Evolutionary conservation across 805 yeast genomes (phyloP).

Genomic region (Barnettozyma vustinii): DNA sequence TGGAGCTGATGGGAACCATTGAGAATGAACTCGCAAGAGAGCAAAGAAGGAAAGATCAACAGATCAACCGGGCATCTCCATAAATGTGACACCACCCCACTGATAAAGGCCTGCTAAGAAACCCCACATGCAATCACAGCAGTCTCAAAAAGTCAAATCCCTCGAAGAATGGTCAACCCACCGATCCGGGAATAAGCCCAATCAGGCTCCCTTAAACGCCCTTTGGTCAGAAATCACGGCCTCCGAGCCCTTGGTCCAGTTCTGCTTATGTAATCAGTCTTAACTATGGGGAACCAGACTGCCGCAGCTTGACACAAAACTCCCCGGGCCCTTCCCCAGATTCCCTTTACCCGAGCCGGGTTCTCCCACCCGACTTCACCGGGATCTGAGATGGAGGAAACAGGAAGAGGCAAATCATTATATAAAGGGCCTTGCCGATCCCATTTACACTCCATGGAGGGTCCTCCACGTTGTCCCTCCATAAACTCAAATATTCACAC

Average conservation of each 20-base stretch:
- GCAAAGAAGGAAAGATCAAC: too few species aligned
- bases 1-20: too few species aligned
- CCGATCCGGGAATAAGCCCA: neutral
- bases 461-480: too few species aligned
- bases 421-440: neutral
- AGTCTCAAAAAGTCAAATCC: too few species aligned
- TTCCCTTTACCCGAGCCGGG: constrained; percentile 6
- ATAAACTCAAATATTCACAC: neutral
- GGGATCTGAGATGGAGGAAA: neutral
- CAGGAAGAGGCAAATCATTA: neutral
- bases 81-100: neutral
- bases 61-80: neutral
- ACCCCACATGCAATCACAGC: neutral
- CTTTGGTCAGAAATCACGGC: neutral
- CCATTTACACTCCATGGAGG: neutral
- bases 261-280: neutral
- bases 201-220: constrained; percentile 1
- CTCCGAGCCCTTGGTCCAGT: neutral
- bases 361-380: neutral
- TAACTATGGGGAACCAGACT: neutral
- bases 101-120: neutral
- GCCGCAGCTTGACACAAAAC: neutral
- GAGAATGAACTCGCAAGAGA: too few species aligned
- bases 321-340: constrained; percentile 4
- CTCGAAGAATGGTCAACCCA: neutral